Evolutionary conservation across 768 basidiomycete genomes (phyloP), one percentile per base, ranked within the genome.

Genomic region (Trametes villosa): DNA sequence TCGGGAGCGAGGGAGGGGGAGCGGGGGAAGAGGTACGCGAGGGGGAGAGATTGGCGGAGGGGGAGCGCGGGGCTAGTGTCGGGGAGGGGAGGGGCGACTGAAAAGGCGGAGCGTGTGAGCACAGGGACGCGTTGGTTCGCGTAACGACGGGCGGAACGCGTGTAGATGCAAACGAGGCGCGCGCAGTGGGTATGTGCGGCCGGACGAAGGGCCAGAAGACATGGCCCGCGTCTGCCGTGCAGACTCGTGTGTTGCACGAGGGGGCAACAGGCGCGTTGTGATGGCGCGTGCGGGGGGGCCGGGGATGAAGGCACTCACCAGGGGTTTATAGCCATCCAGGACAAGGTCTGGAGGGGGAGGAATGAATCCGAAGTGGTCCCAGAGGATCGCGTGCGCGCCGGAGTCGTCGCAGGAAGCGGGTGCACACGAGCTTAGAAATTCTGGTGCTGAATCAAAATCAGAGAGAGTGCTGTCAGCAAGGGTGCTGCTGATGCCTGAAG

Each of bases 231-330:
- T 20, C 46, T 40, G 48, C 50, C 15, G 41, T 9, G 52, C 54
- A 60, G 45, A 52, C 41, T 38, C 67, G 66, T 45, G 42, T 53
- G 26, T 55, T 49, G 60, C 66, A 66, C 59, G 62, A 63, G 62
- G 62, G 36, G n/a, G n/a, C n/a, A 34, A 33, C 38, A 24, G 42
- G 47, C 27, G 57, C 53, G 46, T n/a, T 58, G 53, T 58, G 61
- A 63, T 63, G 60, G 34, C 30, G 51, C 17, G 36, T 31, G 51
- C 38, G 42, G 31, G 29, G 56, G 27, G 29, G 47, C 33, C n/a
- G 31, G 30, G 38, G 24, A 30, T 9, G 34, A 34, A 44, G 42
- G 51, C 3, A 41, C 62, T 63, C 53, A 63, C 62, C 40, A 24
- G 56, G 24, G 27, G 47, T 31, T 50, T 48, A 52, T 59, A 48